These are phyloP conservation scores for Boletus eberwhitei DNA, from an alignment of 768 basidiomycete genomes.

Conservation along the genomic window DNA sequence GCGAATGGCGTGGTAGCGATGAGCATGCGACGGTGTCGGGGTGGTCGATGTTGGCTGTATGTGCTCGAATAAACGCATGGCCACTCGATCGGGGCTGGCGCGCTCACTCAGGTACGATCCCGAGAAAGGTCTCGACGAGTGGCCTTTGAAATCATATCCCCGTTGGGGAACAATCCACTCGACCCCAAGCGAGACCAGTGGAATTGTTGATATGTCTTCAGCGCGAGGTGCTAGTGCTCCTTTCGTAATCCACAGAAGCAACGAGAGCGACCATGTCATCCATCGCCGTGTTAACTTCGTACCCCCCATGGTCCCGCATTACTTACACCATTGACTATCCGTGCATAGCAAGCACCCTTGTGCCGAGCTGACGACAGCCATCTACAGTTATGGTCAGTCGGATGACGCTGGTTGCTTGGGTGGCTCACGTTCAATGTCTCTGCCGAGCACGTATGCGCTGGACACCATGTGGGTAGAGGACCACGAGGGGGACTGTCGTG, in stretches of 20 bases:
- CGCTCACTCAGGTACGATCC: neutral
- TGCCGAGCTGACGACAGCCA: neutral
- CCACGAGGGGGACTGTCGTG: neutral
- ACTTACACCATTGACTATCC: neutral
- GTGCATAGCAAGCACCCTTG: constrained; percentile 13
- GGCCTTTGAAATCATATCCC: no score
- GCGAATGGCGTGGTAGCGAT: neutral
- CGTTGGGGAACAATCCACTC: neutral
- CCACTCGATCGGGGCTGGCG: neutral
- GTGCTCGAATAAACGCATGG: neutral
- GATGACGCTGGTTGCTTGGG: neutral
- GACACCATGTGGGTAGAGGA: neutral
- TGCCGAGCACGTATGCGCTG: neutral
- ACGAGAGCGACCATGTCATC: neutral
- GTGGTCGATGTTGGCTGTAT: neutral
- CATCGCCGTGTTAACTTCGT: neutral
- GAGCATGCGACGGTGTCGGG: neutral
- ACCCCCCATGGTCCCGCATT: neutral
- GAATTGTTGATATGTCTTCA: neutral
- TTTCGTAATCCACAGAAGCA: neutral
- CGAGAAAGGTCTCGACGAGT: neutral
- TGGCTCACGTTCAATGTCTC: constrained; percentile 8
- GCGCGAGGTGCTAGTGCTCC: no score
- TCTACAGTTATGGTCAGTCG: neutral
- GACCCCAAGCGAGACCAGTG: no score